phyloP scores from a whole-genome alignment of 129 eudicot species.

The Artemisia tridentata region DNA sequence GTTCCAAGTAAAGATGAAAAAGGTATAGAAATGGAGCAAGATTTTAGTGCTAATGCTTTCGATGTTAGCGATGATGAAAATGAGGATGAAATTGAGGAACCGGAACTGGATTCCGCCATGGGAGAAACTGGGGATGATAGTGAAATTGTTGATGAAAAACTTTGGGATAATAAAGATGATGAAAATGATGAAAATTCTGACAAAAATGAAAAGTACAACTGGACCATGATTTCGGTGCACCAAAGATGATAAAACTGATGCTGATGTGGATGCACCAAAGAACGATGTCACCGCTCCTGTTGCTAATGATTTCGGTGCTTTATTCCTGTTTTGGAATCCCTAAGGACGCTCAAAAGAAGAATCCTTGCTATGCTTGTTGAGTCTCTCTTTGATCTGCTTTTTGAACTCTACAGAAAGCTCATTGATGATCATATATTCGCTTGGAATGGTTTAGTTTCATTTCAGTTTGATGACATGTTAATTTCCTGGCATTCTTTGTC shows the following conservation, averaged over 20 bases:
- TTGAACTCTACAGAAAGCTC: conserved; percentile 47
- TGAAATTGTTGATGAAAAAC: conserved; percentile 76
- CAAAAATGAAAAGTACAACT: no score
- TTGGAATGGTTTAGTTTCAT: conserved; percentile 56
- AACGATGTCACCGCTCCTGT: no score
- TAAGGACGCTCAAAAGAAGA: conserved; percentile 57
- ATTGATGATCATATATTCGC: conserved; percentile 65
- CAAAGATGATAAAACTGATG: no score
- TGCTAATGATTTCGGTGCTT: no score
- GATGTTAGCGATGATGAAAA: conserved; percentile 80
- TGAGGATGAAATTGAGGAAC: conserved; percentile 51
- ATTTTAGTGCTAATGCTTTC: conserved; percentile 54
- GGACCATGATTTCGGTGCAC: no score
- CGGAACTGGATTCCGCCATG: conserved; percentile 61
- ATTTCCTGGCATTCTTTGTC: conserved; percentile 65
- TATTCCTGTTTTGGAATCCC: conserved; percentile 39
- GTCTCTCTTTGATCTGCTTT: conserved; percentile 58
- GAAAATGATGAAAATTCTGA: conserved; percentile 33
- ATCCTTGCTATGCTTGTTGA: conserved; percentile 56
- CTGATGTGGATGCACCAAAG: no score
- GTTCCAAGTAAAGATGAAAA: conserved; percentile 59
- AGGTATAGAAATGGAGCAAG: conserved; percentile 93
- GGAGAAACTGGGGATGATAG: conserved; percentile 65
- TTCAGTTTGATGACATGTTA: conserved; percentile 38
- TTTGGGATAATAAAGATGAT: conserved; percentile 54